These are phyloP conservation scores for Sistotremastrum niveocremeum DNA, from an alignment of 768 basidiomycete species.

Conservation along the genomic window DNA sequence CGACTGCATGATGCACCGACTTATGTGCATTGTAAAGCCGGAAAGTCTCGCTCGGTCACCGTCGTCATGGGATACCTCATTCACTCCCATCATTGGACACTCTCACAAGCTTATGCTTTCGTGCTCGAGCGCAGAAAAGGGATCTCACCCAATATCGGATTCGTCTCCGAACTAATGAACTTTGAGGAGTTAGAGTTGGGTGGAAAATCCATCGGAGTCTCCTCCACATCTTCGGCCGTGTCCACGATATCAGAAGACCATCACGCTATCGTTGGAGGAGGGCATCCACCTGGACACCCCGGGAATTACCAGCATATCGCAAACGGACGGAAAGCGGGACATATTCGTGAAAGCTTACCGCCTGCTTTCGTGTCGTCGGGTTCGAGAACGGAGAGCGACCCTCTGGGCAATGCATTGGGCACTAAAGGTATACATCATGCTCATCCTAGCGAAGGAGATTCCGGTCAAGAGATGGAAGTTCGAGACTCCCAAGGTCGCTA, in stretches of 20 bases:
- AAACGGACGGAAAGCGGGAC: constrained; percentile 29
- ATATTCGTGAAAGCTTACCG: constrained; percentile 26
- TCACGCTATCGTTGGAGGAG: too few relatives aligned
- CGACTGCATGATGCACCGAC: constrained; percentile 77
- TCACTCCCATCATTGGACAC: constrained; percentile 93
- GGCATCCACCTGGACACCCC: constrained; percentile 18
- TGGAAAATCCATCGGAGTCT: constrained; percentile 58
- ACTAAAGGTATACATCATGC: constrained; percentile 26
- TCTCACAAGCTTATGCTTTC: constrained; percentile 81
- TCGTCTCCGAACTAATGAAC: constrained; percentile 93
- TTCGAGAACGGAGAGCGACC: constrained; percentile 14
- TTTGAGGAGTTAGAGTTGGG: constrained; percentile 89
- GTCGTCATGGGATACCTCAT: constrained; percentile 97
- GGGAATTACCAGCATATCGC: constrained; percentile 29
- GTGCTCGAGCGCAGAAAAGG: constrained; percentile 87
- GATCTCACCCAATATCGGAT: constrained; percentile 95
- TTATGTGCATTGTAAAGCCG: constrained; percentile 94
- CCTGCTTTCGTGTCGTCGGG: constrained; percentile 36
- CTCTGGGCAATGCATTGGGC: constrained; percentile 5
- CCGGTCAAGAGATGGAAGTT: constrained; percentile 78
- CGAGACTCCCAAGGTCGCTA: constrained; percentile 78
- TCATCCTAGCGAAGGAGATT: constrained; percentile 28
- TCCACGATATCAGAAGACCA: too few relatives aligned
- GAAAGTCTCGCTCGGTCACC: constrained; percentile 90
- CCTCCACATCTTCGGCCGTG: constrained; percentile 3